These are phyloP conservation scores for Monosporozyma aquatica DNA, from an alignment of 805 yeast species.

Conservation along the genomic window DNA sequence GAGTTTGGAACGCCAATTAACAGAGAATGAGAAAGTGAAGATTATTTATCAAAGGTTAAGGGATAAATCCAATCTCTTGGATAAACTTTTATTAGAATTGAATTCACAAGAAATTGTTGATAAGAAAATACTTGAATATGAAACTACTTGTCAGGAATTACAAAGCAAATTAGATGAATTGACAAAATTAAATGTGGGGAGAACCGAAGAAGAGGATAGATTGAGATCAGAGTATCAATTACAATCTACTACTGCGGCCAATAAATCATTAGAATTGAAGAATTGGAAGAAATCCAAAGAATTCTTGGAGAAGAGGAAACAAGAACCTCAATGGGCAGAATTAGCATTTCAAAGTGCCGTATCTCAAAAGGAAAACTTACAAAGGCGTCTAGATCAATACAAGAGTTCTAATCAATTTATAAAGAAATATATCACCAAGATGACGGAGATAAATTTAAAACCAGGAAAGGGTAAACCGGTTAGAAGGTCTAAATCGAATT, in stretches of 20 bases:
- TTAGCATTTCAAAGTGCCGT: conserved; percentile 15
- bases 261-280: conserved; percentile 28
- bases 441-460: conserved; percentile 6
- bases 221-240: conserved; percentile 38
- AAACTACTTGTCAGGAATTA: too few species aligned
- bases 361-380: conserved; percentile 9
- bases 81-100: conserved; percentile 4
- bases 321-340: conserved; percentile 29
- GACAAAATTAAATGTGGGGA: conserved; percentile 42
- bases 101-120: neutral
- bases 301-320: conserved; percentile 22
- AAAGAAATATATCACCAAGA: conserved; percentile 15
- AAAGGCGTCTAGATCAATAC: conserved; percentile 9
- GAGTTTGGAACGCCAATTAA: conserved; percentile 16
- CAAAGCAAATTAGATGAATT: conserved; percentile 34
- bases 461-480: too few species aligned
- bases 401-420: conserved; percentile 16
- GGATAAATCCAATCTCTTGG: conserved; percentile 8
- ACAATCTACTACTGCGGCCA: conserved; percentile 41
- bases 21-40: conserved; percentile 14
- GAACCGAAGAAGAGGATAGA: conserved; percentile 22
- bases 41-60: conserved; percentile 9
- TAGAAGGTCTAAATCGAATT: too few species aligned
- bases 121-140: neutral
- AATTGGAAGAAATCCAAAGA: conserved; percentile 24